Base-by-base conservation (phyloP, 495 filamentous ascomycete genomes). In the Thermothielavioides terrestris region DNA sequence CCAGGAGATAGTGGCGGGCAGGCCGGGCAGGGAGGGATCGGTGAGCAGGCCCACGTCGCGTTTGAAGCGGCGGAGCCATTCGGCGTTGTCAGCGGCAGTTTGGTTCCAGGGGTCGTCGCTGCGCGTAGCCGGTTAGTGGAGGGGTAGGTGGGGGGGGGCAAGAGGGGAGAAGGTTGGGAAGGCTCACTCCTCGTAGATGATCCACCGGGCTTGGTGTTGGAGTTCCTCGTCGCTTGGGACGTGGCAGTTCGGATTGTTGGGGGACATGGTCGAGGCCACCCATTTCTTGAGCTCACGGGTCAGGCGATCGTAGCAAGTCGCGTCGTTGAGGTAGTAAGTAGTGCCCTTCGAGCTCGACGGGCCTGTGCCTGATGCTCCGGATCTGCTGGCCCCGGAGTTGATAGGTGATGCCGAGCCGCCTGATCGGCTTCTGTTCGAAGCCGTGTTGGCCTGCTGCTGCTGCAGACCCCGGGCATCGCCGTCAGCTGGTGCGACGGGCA, bases 81-180 rank as follows among this genome's bases (percentile, higher is more conserved):
- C 73, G 17, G 75, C 71, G 52, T 88, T 85, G 61, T 88, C 83
- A 31, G 83, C 83, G 11, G 81, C 79, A 0, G 84, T 88, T 64
- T 84, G 80, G 60, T 86, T 86, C 82, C 82, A 86, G 4, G 79
- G 76, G 58, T 86, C 84, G 58, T 82, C 79, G 50, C 73, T 76
- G 48, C n/a, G 3, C 22, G n/a, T 21, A 41, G 52, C 18, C 55
- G 17, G 66, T 44, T 31, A 60, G 46, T 32, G 22, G 36, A 8
- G 8, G 23, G 21, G 11, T 32, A 12, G 1, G 7, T n/a, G n/a
- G 9, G 6, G 12, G 26, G 15, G 17, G n/a, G 15, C 21, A 20
- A 30, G 27, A 18, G 25, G 21, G 27, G 46, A 40, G 5, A 10
- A 34, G 18, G 30, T 26, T 11, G 3, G 1, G 20, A 11, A 1